Evolutionary conservation across 2,329 filamentous ascomycete species (phyloP), one percentile per base, ranked within the genome.

Genomic region (Cytospora chrysosperma): DNA sequence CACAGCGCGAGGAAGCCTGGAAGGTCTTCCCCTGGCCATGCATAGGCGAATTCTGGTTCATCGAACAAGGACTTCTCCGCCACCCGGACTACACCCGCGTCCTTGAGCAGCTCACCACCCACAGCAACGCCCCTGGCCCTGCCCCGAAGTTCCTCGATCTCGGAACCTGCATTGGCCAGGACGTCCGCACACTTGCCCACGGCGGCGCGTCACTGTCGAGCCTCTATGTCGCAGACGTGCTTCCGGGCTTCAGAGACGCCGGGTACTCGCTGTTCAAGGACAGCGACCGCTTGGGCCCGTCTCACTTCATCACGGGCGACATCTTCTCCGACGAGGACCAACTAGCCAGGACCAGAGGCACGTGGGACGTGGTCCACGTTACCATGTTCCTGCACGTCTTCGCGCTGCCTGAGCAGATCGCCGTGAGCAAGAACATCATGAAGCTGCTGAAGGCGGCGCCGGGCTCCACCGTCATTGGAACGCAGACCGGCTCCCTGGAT

Each of bases 221-320:
- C 24, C 50, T 52, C 50, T 52, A 52, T 9, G 50, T 24, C 13
- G 26, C 50, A 52, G 50, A 52, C 26, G 50, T 28, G 50, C 50
- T 52, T 30, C 26, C 50, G 24, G 50, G 50, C 50, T 52, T 52
- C 50, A 52, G 50, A 52, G 50, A 52, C 26, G 50, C 50, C 50
- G 26, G 50, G 50, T 52, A 52, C 50, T 52, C 50, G 50, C 21
- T 52, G 50, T 52, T 52, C 26, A 28, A 52, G 50, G 50, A 52
- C 50, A 52, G 50, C 50, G 50, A 52, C 50, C 26, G 50, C 50
- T 8, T 52, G 26, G 26, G 50, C 19, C 50, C 50, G 50, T 52
- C 50, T 52, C 50, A 52, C 50, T 52, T 52, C 26, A 52, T 52
- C 50, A 52, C 50, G 50, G 50, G 50, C 50, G 50, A 52, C 50